These are phyloP conservation scores for Coniella vitis DNA, from an alignment of 2,329 filamentous ascomycete species.

Conservation along the genomic window DNA sequence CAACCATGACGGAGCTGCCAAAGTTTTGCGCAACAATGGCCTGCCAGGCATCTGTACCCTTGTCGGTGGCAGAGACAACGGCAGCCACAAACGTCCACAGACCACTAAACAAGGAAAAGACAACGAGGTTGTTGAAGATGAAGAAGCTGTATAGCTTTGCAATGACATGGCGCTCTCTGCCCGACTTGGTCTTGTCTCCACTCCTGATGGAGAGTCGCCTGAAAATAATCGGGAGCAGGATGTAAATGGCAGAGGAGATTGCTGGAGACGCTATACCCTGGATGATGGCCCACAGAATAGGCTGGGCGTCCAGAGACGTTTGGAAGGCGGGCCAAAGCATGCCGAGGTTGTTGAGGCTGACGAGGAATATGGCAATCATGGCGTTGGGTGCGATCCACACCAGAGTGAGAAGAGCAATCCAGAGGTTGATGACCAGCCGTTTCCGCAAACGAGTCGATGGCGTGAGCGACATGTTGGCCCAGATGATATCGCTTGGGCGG, in stretches of 20 bases:
- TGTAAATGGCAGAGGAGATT: conserved; percentile 78
- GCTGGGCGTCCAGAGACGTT: conserved; percentile 53
- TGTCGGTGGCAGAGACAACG: conserved; percentile 53
- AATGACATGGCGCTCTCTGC: conserved; percentile 84
- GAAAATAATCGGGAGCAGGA: conserved; percentile 85
- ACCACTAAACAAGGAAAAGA: conserved; percentile 88
- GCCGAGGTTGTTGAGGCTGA: conserved; percentile 76
- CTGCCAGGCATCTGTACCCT: conserved; percentile 57
- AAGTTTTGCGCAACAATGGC: conserved; percentile 60
- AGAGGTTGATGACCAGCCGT: conserved; percentile 72
- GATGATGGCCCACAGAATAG: conserved; percentile 71
- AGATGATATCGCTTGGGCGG: conserved; percentile 86
- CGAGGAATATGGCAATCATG: conserved; percentile 86
- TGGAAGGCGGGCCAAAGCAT: conserved; percentile 73
- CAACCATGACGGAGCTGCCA: conserved; percentile 57
- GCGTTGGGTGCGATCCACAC: conserved; percentile 90
- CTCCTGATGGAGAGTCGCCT: conserved; percentile 75
- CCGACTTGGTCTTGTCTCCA: conserved; percentile 87
- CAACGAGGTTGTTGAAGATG: conserved; percentile 90
- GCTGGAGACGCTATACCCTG: conserved; percentile 90
- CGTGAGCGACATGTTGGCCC: conserved; percentile 80
- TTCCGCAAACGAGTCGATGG: conserved; percentile 64
- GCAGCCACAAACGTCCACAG: conserved; percentile 66
- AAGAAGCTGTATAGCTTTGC: conserved; percentile 93
- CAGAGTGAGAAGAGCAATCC: conserved; percentile 73